Evolutionary conservation across 495 filamentous ascomycete species (phyloP).

Genomic region (Bacidia gigantensis): DNA sequence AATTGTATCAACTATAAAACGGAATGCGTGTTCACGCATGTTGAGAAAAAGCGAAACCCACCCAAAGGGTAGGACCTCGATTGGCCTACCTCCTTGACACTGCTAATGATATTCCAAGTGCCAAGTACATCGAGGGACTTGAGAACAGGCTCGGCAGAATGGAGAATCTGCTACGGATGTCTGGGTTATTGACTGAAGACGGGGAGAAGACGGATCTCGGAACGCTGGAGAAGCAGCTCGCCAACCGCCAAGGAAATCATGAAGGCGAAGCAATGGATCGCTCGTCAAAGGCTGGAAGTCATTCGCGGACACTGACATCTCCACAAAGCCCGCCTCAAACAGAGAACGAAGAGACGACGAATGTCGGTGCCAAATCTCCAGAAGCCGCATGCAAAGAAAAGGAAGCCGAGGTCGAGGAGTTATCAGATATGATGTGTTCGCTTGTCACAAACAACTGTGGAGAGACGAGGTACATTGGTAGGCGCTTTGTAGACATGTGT

Average conservation of each 20-base stretch:
- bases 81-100: neutral
- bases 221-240: constrained; percentile 68
- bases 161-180: constrained; percentile 79
- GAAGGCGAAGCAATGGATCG: constrained; percentile 15
- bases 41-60: constrained; percentile 96
- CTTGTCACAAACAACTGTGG: constrained; percentile 95
- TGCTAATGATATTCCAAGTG: constrained; percentile 36
- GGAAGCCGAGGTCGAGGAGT: constrained; percentile 66
- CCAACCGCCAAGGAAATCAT: constrained; percentile 37
- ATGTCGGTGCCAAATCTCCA: constrained; percentile 45
- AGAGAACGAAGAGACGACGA: constrained; percentile 44
- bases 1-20: constrained; percentile 98
- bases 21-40: constrained; percentile 92
- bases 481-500: constrained; percentile 12
- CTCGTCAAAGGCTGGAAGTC: constrained; percentile 21
- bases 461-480: constrained; percentile 94
- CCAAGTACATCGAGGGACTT: constrained; percentile 95
- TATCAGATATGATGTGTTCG: constrained; percentile 99
- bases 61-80: constrained; percentile 68
- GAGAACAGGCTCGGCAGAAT: constrained; percentile 90
- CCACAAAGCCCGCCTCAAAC: constrained; percentile 33
- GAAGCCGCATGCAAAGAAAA: constrained; percentile 37
- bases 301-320: constrained; percentile 21
- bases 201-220: constrained; percentile 80
- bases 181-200: constrained; percentile 75